phyloP scores from a whole-genome alignment of 2,329 filamentous ascomycete genomes.

The Alternaria postmessia region DNA sequence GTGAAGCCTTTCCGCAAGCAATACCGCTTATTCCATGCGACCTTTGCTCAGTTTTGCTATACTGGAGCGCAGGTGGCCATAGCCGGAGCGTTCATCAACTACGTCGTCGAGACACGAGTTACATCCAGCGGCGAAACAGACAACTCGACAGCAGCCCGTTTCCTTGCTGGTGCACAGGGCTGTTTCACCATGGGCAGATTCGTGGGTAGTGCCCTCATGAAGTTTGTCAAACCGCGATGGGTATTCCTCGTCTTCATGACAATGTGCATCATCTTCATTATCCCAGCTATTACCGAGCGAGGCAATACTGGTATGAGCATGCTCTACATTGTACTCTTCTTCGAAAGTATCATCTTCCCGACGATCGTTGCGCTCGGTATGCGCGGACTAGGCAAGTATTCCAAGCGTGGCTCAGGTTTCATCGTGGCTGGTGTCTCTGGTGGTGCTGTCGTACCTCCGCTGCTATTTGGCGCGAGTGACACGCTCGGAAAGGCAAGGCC shows the following conservation, averaged over 20 bases:
- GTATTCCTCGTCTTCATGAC: conserved; percentile 74
- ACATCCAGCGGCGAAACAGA: conserved; percentile 47
- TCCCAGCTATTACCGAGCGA: conserved; percentile 61
- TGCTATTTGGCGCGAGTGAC: conserved; percentile 74
- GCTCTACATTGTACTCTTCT: conserved; percentile 76
- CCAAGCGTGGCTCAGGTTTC: conserved; percentile 77
- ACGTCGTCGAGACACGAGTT: conserved; percentile 58
- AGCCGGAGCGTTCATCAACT: conserved; percentile 56
- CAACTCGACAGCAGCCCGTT: conserved; percentile 66
- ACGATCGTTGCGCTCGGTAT: conserved; percentile 82
- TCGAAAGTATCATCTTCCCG: conserved; percentile 83
- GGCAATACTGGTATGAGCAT: conserved; percentile 67
- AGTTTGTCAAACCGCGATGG: conserved; percentile 70
- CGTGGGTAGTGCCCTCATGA: conserved; percentile 71
- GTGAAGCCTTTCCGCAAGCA: conserved; percentile 65
- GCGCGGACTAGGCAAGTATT: conserved; percentile 77
- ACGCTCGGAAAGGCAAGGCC: conserved; percentile 53
- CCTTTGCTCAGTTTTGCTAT: conserved; percentile 81
- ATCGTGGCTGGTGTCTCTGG: conserved; percentile 76
- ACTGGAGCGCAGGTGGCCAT: conserved; percentile 74
- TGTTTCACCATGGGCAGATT: conserved; percentile 78
- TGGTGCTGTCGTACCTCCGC: conserved; percentile 75
- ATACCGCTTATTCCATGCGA: conserved; percentile 78
- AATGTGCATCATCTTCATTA: conserved; percentile 63
- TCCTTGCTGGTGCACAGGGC: conserved; percentile 77